Evolutionary conservation across 2,329 filamentous ascomycete genomes (phyloP).

Genomic region (Proliferodiscus dingleyae): DNA sequence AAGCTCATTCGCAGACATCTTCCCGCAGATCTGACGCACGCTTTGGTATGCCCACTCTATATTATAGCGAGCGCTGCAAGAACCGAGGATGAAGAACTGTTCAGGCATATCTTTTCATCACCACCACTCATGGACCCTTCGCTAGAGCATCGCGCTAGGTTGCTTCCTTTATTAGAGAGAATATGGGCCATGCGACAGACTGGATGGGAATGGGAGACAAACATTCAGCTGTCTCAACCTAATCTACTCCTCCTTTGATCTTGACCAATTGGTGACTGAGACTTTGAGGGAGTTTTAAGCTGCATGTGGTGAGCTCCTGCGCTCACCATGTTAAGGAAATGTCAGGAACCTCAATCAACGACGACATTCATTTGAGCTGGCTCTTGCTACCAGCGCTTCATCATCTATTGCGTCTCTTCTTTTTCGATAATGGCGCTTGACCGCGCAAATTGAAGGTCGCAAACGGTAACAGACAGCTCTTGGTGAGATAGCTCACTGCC

Average conservation of each 20-base stretch:
- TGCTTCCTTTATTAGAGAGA: conserved; percentile 26
- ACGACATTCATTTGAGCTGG: no score
- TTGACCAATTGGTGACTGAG: no score
- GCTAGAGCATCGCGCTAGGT: conserved; percentile 23
- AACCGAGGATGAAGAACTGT: conserved; percentile 21
- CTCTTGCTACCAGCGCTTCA: no score
- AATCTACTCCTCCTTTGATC: conserved; percentile 20
- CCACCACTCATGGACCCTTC: conserved; percentile 22
- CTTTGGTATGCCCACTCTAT: conserved; percentile 24
- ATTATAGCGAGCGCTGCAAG: conserved; percentile 23
- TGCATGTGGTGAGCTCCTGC: no score
- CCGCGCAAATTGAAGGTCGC: no score
- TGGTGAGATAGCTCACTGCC: no score
- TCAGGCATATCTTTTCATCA: conserved; percentile 22
- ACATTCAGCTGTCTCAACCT: background rate
- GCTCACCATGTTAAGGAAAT: no score
- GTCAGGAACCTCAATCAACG: no score
- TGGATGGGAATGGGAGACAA: background rate
- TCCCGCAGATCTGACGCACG: conserved; percentile 14
- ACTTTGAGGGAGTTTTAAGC: no score
- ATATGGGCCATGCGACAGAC: conserved; percentile 19
- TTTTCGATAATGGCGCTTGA: no score
- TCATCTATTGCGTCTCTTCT: no score
- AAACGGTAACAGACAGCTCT: no score
- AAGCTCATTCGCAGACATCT: conserved; percentile 17